Percentiles rank a stretch among this genome's conserved stretches.
Evolutionary conservation across 208 protist genomes (phyloP).

Genomic region (Naegleria lovaniensis): DNA sequence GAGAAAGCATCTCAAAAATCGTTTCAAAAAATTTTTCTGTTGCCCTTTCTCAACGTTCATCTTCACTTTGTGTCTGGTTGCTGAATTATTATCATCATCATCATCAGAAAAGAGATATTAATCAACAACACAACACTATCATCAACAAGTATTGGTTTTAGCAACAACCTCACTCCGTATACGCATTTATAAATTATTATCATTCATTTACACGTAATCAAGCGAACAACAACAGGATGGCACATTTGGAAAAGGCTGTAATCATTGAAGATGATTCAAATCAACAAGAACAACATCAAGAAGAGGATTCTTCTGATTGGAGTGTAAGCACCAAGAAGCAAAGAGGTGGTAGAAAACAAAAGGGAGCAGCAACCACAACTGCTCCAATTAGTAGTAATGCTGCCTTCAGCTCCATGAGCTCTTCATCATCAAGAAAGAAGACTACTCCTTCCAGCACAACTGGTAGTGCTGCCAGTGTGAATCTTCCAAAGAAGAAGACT

Average conservation of each 20-base stretch:
- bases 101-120: too few species aligned
- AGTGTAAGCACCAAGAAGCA: background rate
- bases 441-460: background rate
- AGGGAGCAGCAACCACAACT: background rate
- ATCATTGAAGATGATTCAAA: background rate
- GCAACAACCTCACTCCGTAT: too few species aligned
- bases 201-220: too few species aligned
- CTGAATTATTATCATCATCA: too few species aligned
- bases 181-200: too few species aligned
- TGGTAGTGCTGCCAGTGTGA: background rate
- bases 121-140: too few species aligned
- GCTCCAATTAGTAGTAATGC: background rate
- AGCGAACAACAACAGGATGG: background rate
- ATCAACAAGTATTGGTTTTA: too few species aligned
- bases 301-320: background rate
- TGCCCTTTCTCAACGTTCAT: too few species aligned
- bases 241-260: background rate
- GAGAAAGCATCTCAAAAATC: too few species aligned
- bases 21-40: too few species aligned
- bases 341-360: background rate
- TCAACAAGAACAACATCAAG: background rate
- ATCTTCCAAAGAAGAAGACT: background rate
- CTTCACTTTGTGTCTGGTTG: too few species aligned
- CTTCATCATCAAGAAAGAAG: background rate
- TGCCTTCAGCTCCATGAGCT: background rate